Percentiles rank a stretch among this genome's conserved stretches.
Conservation (phyloP, 768 basidiomycete species). For the Pisolithus marmoratus region DNA sequence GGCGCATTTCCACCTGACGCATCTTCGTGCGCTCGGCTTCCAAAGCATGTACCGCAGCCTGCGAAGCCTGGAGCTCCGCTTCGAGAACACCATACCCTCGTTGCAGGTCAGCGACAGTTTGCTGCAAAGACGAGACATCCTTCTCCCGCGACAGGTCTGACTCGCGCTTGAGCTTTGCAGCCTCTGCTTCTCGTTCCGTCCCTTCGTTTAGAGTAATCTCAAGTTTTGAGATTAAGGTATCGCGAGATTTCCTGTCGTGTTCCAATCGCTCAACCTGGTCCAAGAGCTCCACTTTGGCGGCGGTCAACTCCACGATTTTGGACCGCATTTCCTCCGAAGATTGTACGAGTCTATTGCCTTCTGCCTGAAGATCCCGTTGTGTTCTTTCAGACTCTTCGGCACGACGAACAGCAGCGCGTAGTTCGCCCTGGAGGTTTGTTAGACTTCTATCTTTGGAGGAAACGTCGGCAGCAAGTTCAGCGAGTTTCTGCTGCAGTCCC, state of each 20-base stretch:
- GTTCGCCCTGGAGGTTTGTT: constrained; percentile 58
- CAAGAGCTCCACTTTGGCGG: constrained; percentile 59
- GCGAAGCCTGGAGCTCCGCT: constrained; percentile 51
- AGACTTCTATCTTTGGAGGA: constrained; percentile 49
- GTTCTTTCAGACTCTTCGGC: constrained; percentile 70
- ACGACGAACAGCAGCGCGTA: constrained; percentile 57
- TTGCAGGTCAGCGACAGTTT: constrained; percentile 53
- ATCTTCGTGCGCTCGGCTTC: constrained; percentile 61
- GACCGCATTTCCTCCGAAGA: constrained; percentile 83
- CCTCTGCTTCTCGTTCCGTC: constrained; percentile 43
- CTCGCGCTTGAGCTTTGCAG: constrained; percentile 40
- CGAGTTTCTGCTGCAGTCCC: constrained; percentile 56
- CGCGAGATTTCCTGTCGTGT: constrained; percentile 47
- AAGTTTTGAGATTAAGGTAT: constrained; percentile 54
- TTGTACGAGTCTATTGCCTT: constrained; percentile 72
- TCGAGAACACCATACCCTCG: constrained; percentile 57
- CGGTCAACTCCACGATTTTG: constrained; percentile 78
- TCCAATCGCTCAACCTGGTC: constrained; percentile 59
- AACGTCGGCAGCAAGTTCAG: constrained; percentile 49
- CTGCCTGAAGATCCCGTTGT: constrained; percentile 67
- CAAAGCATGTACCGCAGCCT: constrained; percentile 48
- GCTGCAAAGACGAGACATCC: constrained; percentile 43
- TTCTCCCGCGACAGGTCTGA: constrained; percentile 44
- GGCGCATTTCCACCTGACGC: constrained; percentile 50
- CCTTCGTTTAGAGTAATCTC: constrained; percentile 54